phyloP scores from a whole-genome alignment of 306 rosid genomes.

The Cicer arietinum region DNA sequence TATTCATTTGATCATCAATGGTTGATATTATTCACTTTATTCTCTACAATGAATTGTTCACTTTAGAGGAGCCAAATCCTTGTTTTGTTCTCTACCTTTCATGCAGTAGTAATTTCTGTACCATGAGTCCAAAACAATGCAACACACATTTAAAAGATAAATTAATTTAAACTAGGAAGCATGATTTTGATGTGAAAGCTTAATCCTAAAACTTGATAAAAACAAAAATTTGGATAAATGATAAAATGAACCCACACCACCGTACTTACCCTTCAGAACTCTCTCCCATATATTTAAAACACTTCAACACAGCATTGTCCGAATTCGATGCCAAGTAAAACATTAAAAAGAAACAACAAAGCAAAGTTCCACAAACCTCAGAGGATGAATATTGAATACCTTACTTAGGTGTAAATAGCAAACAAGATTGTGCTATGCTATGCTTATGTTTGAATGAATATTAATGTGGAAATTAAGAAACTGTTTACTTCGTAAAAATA shows the following conservation, averaged over 20 bases:
- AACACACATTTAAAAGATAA: not conserved
- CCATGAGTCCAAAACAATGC: not conserved
- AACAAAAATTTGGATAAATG: not conserved
- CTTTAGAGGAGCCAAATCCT: too few relatives aligned
- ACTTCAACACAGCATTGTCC: not conserved
- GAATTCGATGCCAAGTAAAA: not conserved
- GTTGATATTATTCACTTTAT: too few relatives aligned
- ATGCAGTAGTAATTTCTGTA: constrained; percentile 5
- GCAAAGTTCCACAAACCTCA: not conserved
- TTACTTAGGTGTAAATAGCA: too few relatives aligned
- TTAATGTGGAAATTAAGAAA: too few relatives aligned
- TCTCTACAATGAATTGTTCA: too few relatives aligned
- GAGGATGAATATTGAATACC: not conserved
- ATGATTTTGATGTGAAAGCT: not conserved
- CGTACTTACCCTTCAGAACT: not conserved
- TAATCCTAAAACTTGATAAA: constrained; percentile 9
- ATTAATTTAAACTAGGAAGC: not conserved
- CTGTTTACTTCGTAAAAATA: too few relatives aligned
- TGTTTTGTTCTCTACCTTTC: not conserved
- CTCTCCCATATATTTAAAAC: not conserved
- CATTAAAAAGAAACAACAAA: not conserved
- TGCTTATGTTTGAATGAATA: too few relatives aligned
- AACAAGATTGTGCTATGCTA: too few relatives aligned
- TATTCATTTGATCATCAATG: too few relatives aligned
- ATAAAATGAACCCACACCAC: not conserved